Base-by-base conservation (phyloP, 108 stramenopile species). In the Stephanodiscus minutulus region DNA sequence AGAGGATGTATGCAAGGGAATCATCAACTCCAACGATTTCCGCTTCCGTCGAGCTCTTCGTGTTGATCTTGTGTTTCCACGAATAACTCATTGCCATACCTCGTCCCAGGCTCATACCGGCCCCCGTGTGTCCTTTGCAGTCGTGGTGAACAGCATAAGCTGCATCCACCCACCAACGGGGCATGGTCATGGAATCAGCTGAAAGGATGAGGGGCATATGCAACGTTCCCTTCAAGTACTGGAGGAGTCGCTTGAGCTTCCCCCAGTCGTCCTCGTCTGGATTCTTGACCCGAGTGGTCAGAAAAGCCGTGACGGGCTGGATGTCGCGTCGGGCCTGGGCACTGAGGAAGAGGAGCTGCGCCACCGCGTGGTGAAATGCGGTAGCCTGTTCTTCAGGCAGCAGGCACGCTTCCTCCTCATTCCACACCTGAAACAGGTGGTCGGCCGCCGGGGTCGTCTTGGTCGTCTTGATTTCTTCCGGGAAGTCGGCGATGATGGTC, bases 341-440 rank as follows among this genome's bases (percentile, higher is more conserved):
- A 27, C 24, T 25, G 1, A 53, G 15, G 11, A 58, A 58, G 20
- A 58, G 8, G 13, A 58, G 57, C 15, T 58, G 57, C 2, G 57
- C 57, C 0, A 33, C 29, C 1, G 33, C 17, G 33, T 58, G 57
- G 15, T 58, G 57, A 3, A 33, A 58, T 1, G 52, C 13, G 1
- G 70, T 73, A 12, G 46, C 46, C 27, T 57, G 57, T 59, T 33
- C 28, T 8, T 70, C 48, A 0, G 35, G 36, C 0, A 70, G 59
- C 1, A 9, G 18, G 1, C 21, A 1, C 1, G 29, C 29, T 18
- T 57, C 21, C 0, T 2, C 18, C 12, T 46, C 43, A 20, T 60
- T 59, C 13, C 29, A 10, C 1, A 70, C 28, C 15, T 60, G 15
- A n/a, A 60, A 70, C 0, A 70, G 59, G 7, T 70, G n/a, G 41